Base-by-base conservation (phyloP, 257 asterid species). In the Nicotiana obtusifolia region DNA sequence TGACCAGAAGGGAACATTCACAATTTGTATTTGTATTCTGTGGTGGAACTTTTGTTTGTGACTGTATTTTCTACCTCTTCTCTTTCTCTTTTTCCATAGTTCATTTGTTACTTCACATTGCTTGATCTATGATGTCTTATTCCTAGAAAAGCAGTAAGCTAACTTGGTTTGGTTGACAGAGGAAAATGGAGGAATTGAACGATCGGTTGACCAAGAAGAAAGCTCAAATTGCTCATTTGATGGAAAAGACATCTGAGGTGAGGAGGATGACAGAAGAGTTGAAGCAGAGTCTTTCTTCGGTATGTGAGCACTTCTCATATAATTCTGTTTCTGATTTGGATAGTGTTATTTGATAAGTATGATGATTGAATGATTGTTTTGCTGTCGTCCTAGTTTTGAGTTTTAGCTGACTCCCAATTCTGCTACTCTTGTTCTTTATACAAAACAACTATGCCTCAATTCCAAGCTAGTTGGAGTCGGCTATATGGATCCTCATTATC, bases 241-340 rank as follows among this genome's bases (percentile, higher is more conserved):
- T 89, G 89, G 97, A 88, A 41, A 91, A 69, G 87, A 87, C 98
- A 79, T 88, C 91, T 56, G 93, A 96, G 91, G 92, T 89, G 69
- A 89, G 91, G 88, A 91, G 90, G 88, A 86, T 80, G 95, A 90
- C 85, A 85, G 94, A 87, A 44, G 95, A 91, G 49, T 82, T 93
- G 88, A 67, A 87, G 82, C 90, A 92, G 47, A 88, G 80, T 77
- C 86, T 82, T 82, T 86, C 95, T 47, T 86, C 82, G 93, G 99
- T 95, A 92, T 82, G 86, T 35, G 82, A 83, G 57, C 64, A 75
- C 22, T 24, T 61, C 17, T 26, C 13, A 37, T 30, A 61, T 31
- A 22, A 26, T 54, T 76, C 81, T 35, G 16, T 80, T 62, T 24
- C 31, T 60, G 77, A 61, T 61, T 79, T 41, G 82, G 82, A 59